A percentile compares a stretch with the other conserved stretches of the same genome.
phyloP scores from a whole-genome alignment of 2,329 filamentous ascomycete genomes.

The Talaromyces sp. region DNA sequence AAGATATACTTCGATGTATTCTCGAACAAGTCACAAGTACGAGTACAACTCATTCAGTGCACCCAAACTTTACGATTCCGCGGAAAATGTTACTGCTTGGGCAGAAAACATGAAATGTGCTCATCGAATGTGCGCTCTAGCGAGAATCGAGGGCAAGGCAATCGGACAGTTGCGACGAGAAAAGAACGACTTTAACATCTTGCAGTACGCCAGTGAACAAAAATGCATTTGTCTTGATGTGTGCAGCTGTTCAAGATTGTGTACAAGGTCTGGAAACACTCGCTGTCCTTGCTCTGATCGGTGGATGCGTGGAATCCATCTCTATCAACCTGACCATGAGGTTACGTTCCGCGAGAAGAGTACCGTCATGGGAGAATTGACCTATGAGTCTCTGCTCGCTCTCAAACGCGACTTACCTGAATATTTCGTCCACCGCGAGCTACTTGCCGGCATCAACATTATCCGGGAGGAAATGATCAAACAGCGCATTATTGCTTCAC shows the following conservation, averaged over 20 bases:
- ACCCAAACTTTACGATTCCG: conserved; percentile 20
- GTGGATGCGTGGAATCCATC: conserved; percentile 31
- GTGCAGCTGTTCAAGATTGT: conserved; percentile 34
- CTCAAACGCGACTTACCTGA: conserved; percentile 14
- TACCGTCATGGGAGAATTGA: conserved; percentile 12
- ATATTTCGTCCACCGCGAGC: conserved; percentile 5
- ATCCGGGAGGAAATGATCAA: conserved; percentile 16
- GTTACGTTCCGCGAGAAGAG: conserved; percentile 9
- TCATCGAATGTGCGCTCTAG: conserved; percentile 33
- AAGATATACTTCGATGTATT: conserved; percentile 32
- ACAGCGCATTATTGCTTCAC: not conserved
- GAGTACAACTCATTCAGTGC: conserved; percentile 18
- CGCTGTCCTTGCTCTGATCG: conserved; percentile 37
- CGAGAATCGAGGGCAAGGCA: conserved; percentile 32
- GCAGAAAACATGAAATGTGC: conserved; percentile 28
- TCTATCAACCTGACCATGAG: conserved; percentile 9
- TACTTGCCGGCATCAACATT: conserved; percentile 12
- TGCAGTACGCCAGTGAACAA: conserved; percentile 28
- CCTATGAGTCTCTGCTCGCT: conserved; percentile 12
- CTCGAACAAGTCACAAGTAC: not conserved
- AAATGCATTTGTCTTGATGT: conserved; percentile 36
- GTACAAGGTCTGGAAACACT: conserved; percentile 30
- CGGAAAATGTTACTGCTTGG: conserved; percentile 22
- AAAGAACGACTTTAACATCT: conserved; percentile 23
- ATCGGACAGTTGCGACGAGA: conserved; percentile 35